Base-by-base conservation (phyloP, 75 land plant species). In the Adiantum capillusveneris region DNA sequence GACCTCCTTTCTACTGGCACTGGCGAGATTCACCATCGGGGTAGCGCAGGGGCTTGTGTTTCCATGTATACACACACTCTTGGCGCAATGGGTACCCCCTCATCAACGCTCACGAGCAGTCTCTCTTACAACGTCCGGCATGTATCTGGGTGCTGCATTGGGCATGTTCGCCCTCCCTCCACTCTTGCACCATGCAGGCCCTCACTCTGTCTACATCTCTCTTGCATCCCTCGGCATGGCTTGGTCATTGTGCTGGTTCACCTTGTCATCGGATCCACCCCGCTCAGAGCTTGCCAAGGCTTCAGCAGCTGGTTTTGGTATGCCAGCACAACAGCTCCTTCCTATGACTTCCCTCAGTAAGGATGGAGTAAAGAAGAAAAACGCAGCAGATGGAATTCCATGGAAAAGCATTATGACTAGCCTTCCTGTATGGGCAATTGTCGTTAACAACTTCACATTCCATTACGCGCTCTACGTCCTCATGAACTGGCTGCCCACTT, bases 31-130 rank as follows among this genome's bases (percentile, higher is more conserved):
- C 34, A 71, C 82, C 44, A 85, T 85, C 25, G 93, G 93, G 20
- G 85, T 88, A 6, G 82, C 93, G 26, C 93, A 88, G 53, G 93
- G 93, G 13, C 79, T 88, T 49, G 85, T 88, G 46, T 84, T 88
- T 48, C 93, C 93, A 43, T 88, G 86, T 21, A 85, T 88, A 28
- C 93, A 88, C 53, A 79, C 85, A 9, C 83, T 88, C 59, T 61
- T 88, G 28, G 93, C 93, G 25, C 93, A 88, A 61, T 88, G 93
- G 93, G 93, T 88, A 24, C 93, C 93, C 11, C 85, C 93, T 0
- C 90, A 88, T 62, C 90, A 88, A 65, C 53, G 93, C 29, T 88
- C 93, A 3, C 67, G 93, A 19, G 86, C 93, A 31, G 93, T 88
- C 6, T 88, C 93, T 1, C 83, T 88, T 28, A 88, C 93, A 56